Evolutionary conservation across 306 rosid genomes (phyloP).

Genomic region (Fagus crenata): DNA sequence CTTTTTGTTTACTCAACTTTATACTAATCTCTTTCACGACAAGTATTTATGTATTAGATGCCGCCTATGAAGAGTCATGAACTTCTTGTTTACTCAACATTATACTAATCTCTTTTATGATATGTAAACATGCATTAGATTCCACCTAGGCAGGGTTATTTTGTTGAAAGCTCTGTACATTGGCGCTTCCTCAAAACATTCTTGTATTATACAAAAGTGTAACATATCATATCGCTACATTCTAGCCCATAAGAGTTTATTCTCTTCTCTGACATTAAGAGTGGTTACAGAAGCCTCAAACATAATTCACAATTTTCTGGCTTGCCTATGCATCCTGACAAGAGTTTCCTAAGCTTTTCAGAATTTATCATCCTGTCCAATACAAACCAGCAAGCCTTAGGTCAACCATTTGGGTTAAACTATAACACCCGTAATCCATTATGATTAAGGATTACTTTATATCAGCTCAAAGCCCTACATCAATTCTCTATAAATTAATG

Average conservation of each 20-base stretch:
- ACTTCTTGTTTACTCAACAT: too few relatives aligned
- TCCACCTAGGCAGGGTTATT: background rate
- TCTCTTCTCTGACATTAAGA: background rate
- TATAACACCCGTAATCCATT: background rate
- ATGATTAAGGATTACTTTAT: background rate
- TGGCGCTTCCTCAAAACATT: background rate
- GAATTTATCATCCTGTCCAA: background rate
- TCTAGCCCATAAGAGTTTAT: background rate
- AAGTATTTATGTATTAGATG: too few relatives aligned
- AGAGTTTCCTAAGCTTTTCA: background rate
- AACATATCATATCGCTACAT: background rate
- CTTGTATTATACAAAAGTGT: background rate
- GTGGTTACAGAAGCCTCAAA: background rate
- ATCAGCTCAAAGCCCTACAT: background rate
- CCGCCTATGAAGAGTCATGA: too few relatives aligned
- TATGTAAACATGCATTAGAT: background rate
- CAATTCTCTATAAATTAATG: conserved; percentile 1
- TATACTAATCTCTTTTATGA: too few relatives aligned
- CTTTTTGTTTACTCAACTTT: too few relatives aligned
- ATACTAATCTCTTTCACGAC: too few relatives aligned
- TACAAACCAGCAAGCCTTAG: background rate
- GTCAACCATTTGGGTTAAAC: background rate
- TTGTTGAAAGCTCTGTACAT: background rate
- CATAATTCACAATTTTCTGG: background rate
- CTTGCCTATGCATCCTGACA: background rate